These are phyloP conservation scores for Solanum chilense DNA, from an alignment of 257 asterid species.

Conservation along the genomic window DNA sequence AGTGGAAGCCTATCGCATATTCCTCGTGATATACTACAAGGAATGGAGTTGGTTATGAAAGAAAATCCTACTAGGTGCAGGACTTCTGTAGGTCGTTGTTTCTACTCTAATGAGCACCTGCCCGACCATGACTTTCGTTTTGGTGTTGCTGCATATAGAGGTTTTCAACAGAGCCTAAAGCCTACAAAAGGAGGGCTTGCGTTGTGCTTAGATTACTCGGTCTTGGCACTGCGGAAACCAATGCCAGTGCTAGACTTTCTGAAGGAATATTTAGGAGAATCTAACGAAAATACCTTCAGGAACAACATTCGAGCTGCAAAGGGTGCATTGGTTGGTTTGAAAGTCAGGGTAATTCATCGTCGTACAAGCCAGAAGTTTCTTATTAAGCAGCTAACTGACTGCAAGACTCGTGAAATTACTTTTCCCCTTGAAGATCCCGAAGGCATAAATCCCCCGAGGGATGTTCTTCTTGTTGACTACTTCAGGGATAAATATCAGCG, in stretches of 20 bases:
- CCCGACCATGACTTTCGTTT: constrained; percentile 11
- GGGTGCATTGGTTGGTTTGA: constrained; percentile 39
- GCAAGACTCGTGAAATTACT: constrained; percentile 7
- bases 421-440: constrained; percentile 34
- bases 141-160: constrained; percentile 49
- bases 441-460: constrained; percentile 16
- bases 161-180: constrained; percentile 54
- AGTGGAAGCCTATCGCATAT: constrained; percentile 13
- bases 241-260: constrained; percentile 41
- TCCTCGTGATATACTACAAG: constrained; percentile 59
- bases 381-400: constrained; percentile 11
- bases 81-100: constrained; percentile 30
- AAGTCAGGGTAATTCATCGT: constrained; percentile 56
- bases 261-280: constrained; percentile 3
- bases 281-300: constrained; percentile 13
- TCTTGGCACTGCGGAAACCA: constrained; percentile 39
- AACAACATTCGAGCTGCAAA: neutral
- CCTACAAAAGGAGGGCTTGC: constrained; percentile 46
- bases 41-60: constrained; percentile 65
- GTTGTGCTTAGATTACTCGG: constrained; percentile 49
- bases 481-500: constrained; percentile 41
- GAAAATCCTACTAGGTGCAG: constrained; percentile 45
- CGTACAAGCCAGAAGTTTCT: constrained; percentile 38
- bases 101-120: constrained; percentile 17
- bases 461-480: constrained; percentile 23